Evolutionary conservation across 768 basidiomycete genomes (phyloP), one percentile per base, ranked within the genome.

Genomic region (Phlebiopsis flavidoalba): DNA sequence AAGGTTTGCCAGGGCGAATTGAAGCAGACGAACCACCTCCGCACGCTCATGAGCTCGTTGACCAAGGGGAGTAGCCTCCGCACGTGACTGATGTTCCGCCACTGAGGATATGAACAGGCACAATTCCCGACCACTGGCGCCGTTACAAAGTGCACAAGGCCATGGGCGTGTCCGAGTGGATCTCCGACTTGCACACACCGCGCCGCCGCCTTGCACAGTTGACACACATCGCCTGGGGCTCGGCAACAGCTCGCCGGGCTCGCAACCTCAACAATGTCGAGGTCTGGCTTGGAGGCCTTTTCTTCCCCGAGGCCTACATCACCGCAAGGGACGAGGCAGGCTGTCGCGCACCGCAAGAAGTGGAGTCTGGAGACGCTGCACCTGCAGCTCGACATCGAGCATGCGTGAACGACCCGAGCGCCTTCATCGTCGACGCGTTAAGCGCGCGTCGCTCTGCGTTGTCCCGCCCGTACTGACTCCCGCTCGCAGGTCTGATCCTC

Each of bases 301-400:
- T 98, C 82, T 95, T 91, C 83, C 97, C 96, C 0, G 93, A 95
- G 69, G 95, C 95, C 3, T 98, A 94, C 71, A 83, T 98, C 67
- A 98, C 96, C 0, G 96, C 96, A n/a, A n/a, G n/a, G n/a, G 1
- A 95, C 94, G 1, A 82, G 96, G 54, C 96, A 99, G 73, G 86
- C 92, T n/a, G 91, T 95, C 5, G 97, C 96, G 1, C 95, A 98
- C 71, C 80, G 87, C 58, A 93, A 89, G 76, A 86, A 87, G 65
- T 93, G 92, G 89, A 95, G 93, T 73, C 75, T 99, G 63, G 96
- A 99, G 73, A 93, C 92, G 8, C 72, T 98, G 67, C 78, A 83
- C 59, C 74, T 98, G 40, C 76, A 87, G 59, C 77, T 99, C 21
- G 93, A 93, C 58, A 83, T 98, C 35, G 94, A 91, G 65, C 80